A percentile compares a stretch with the other conserved stretches of the same genome.
These are phyloP conservation scores for Hypoxylon sp. DNA, from an alignment of 2,329 filamentous ascomycete species.

Conservation along the genomic window DNA sequence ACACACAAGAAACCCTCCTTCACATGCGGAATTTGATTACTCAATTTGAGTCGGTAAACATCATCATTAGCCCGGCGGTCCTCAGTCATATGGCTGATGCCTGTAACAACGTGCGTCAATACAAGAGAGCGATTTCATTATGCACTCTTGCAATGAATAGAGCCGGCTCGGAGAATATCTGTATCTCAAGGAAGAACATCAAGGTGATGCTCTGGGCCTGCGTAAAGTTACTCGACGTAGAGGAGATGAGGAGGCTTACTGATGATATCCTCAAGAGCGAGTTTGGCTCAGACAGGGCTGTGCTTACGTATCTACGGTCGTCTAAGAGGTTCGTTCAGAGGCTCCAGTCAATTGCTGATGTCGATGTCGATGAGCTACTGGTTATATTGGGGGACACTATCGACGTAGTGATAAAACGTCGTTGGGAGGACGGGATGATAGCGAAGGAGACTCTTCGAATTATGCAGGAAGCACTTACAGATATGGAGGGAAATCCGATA, in stretches of 20 bases:
- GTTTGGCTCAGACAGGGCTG: slow-evolving; percentile 42
- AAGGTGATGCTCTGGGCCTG: slow-evolving; percentile 48
- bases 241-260: slow-evolving; percentile 47
- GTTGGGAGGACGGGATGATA: slow-evolving; percentile 44
- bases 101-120: slow-evolving; percentile 45
- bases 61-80: slow-evolving; percentile 46
- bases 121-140: slow-evolving; percentile 48
- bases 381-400: slow-evolving; percentile 44
- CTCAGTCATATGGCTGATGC: slow-evolving; percentile 50
- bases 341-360: no score
- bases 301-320: slow-evolving; percentile 46
- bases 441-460: slow-evolving; percentile 49
- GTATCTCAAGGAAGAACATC: slow-evolving; percentile 50
- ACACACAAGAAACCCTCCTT: slow-evolving; percentile 43
- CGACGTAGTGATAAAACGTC: slow-evolving; percentile 20
- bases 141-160: slow-evolving; percentile 50
- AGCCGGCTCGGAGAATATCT: slow-evolving; percentile 45
- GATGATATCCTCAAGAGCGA: slow-evolving; percentile 44
- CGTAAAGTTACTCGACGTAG: slow-evolving; percentile 40
- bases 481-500: slow-evolving; percentile 28
- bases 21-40: slow-evolving; percentile 49
- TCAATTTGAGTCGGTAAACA: slow-evolving; percentile 49
- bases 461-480: slow-evolving; percentile 46
- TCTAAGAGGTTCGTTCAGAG: slow-evolving; percentile 42
- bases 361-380: slow-evolving; percentile 24